Conservation (phyloP, 2,329 filamentous ascomycete species). For the Claviceps sorghi region DNA sequence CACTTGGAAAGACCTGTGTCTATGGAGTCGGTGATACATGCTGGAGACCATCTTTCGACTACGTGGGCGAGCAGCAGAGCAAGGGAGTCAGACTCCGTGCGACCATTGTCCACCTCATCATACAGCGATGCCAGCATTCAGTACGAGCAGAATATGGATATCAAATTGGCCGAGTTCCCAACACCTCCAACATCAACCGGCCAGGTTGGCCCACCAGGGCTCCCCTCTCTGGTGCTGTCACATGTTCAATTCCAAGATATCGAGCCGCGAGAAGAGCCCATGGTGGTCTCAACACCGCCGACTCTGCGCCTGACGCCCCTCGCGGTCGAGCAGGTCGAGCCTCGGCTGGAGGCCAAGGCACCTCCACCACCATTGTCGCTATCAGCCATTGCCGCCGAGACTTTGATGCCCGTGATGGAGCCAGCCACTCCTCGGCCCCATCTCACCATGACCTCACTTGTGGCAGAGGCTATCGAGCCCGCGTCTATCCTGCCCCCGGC, state of each 20-base stretch:
- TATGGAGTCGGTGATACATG: slow-evolving; percentile 25
- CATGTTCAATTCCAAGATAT: slow-evolving; percentile 29
- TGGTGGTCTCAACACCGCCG: slow-evolving; percentile 16
- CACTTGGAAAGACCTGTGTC: slow-evolving; percentile 21
- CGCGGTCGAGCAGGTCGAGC: slow-evolving; percentile 17
- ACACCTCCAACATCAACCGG: slow-evolving; percentile 32
- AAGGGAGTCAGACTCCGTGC: slow-evolving; percentile 16
- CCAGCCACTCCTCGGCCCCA: slow-evolving; percentile 8
- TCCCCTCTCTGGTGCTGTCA: slow-evolving; percentile 28
- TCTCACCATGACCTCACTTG: slow-evolving; percentile 18
- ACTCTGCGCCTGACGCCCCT: slow-evolving; percentile 15
- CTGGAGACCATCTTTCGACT: slow-evolving; percentile 11
- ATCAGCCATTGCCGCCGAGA: slow-evolving; percentile 18
- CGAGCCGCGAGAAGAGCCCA: slow-evolving; percentile 26
- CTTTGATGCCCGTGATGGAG: slow-evolving; percentile 19
- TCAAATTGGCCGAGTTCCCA: slow-evolving; percentile 40
- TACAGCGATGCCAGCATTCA: slow-evolving; percentile 41
- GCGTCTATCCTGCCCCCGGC: background rate
- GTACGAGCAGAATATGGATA: slow-evolving; percentile 33
- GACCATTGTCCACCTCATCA: slow-evolving; percentile 32
- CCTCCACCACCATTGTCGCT: slow-evolving; percentile 14
- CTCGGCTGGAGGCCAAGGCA: slow-evolving; percentile 12
- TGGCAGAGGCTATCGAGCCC: slow-evolving; percentile 17
- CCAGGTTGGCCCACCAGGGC: slow-evolving; percentile 15
- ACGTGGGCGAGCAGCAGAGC: slow-evolving; percentile 14